Percentiles rank a stretch among this genome's conserved stretches.
Evolutionary conservation across 192 early-diverging fungal species (phyloP).

Genomic region (Podila epicladia): DNA sequence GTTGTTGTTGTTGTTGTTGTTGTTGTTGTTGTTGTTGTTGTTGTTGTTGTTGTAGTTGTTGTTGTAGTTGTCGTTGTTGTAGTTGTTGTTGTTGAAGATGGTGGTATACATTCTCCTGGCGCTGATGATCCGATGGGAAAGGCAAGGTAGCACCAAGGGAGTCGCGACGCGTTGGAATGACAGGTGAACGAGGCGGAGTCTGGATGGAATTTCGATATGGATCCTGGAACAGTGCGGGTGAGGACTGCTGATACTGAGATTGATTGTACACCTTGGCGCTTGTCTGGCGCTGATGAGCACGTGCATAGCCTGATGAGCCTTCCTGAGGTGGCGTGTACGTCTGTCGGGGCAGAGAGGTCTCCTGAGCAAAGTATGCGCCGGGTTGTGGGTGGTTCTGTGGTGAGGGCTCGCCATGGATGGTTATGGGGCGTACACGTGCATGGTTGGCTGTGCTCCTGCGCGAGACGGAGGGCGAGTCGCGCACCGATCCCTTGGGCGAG

Average conservation of each 20-base stretch:
- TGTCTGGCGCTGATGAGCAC: neutral
- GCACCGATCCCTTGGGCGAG: constrained; percentile 10
- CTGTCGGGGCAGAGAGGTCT: neutral
- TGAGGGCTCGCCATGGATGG: constrained; percentile 45
- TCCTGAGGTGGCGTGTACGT: constrained; percentile 1
- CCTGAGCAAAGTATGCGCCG: constrained; percentile 2
- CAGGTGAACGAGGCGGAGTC: constrained; percentile 13
- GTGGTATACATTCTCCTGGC: neutral
- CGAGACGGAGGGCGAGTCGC: constrained; percentile 22
- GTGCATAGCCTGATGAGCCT: neutral
- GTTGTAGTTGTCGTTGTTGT: neutral
- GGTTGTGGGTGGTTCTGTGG: constrained; percentile 3
- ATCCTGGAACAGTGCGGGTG: constrained; percentile 3
- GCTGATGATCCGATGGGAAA: neutral
- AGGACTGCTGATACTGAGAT: constrained; percentile 21
- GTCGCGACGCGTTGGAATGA: constrained; percentile 27
- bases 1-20: neutral
- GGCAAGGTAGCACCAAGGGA: constrained; percentile 18
- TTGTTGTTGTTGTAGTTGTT: neutral
- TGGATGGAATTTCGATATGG: constrained; percentile 12
- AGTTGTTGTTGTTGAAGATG: neutral
- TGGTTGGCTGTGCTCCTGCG: constrained; percentile 11
- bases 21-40: neutral
- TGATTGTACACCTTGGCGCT: neutral
- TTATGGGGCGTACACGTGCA: constrained; percentile 28